Conservation (phyloP, 805 yeast genomes). For the Ogataea sp. region DNA sequence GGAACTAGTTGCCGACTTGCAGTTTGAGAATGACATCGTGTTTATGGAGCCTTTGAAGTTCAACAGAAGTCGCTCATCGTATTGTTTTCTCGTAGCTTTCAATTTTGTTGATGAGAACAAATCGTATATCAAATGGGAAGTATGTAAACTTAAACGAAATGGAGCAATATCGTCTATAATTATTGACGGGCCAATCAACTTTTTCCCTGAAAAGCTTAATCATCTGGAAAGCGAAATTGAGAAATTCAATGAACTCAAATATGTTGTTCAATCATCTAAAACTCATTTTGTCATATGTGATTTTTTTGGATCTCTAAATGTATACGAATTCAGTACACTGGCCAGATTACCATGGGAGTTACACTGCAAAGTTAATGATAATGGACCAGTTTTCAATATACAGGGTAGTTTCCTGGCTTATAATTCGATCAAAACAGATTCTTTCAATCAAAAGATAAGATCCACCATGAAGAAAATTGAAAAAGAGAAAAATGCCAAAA, state of each 20-base stretch:
- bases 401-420: conserved; percentile 43
- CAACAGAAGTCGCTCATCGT: background rate
- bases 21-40: background rate
- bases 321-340: conserved; percentile 3
- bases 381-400: conserved; percentile 38
- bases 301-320: conserved; percentile 8
- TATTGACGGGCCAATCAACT: conserved; percentile 1
- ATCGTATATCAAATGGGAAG: background rate
- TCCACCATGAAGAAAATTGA: background rate
- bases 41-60: background rate
- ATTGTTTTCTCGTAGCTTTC: background rate
- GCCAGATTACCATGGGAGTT: background rate
- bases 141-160: too few species aligned
- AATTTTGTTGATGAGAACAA: background rate
- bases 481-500: background rate
- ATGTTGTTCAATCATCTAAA: background rate
- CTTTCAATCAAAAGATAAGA: conserved; percentile 11
- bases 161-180: background rate
- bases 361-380: conserved; percentile 19
- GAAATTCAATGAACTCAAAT: conserved; percentile 8
- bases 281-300: background rate
- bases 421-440: conserved; percentile 32
- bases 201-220: conserved; percentile 6
- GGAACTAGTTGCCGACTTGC: background rate
- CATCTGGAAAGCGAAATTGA: conserved; percentile 10